Conservation (phyloP, 768 basidiomycete genomes). For the Udeniomyces megalosporus region DNA sequence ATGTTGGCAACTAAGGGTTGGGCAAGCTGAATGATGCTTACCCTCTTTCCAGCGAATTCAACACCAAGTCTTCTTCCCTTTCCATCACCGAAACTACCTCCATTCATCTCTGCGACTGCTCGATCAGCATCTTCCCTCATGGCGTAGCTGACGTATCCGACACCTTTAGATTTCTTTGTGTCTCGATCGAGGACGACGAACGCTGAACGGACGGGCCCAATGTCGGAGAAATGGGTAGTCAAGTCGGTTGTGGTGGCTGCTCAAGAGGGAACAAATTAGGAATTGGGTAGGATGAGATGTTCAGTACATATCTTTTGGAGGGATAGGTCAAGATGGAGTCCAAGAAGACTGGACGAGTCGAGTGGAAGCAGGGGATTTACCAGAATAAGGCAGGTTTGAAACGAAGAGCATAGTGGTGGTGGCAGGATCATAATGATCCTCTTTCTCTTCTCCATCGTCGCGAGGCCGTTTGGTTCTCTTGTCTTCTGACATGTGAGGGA, state of each 20-base stretch:
- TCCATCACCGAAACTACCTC: constrained; percentile 44
- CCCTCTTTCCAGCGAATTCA: constrained; percentile 61
- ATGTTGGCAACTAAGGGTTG: neutral
- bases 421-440: neutral
- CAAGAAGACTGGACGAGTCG: no score
- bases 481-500: no score
- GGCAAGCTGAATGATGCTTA: constrained; percentile 26
- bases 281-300: neutral
- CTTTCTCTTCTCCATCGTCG: constrained; percentile 1
- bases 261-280: neutral
- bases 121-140: constrained; percentile 70
- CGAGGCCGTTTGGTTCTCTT: no score
- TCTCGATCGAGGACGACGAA: constrained; percentile 66
- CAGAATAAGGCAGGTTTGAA: constrained; percentile 72
- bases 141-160: constrained; percentile 89
- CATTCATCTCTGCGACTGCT: constrained; percentile 48
- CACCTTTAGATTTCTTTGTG: constrained; percentile 56
- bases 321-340: no score
- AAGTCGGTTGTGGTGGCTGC: constrained; percentile 71
- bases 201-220: constrained; percentile 82
- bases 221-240: constrained; percentile 81
- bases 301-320: neutral
- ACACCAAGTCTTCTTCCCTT: constrained; percentile 56
- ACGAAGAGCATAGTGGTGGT: constrained; percentile 61
- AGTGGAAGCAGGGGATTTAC: neutral